Evolutionary conservation across 495 filamentous ascomycete genomes (phyloP).

Genomic region (Aspergillus baeticus): DNA sequence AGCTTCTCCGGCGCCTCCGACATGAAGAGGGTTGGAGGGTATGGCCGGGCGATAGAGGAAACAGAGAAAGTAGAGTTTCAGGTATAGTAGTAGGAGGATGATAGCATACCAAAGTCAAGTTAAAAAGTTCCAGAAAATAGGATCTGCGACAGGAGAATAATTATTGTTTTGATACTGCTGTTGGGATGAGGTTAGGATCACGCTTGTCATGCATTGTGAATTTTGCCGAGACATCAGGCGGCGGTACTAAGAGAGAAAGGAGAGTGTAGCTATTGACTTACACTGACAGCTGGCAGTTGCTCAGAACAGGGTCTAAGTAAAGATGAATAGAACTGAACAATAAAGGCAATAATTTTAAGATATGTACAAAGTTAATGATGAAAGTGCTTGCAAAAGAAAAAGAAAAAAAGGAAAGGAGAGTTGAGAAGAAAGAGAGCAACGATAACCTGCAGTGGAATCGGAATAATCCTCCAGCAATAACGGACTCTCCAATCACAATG

Average conservation of each 20-base stretch:
- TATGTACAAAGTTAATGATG: background rate
- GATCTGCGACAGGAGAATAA: slow-evolving; percentile 25
- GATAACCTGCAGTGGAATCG: background rate
- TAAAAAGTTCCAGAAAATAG: slow-evolving; percentile 27
- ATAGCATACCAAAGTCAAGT: slow-evolving; percentile 20
- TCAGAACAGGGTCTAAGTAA: background rate
- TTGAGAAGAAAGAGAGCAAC: background rate
- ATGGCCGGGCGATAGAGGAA: background rate
- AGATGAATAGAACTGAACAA: background rate
- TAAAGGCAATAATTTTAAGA: background rate
- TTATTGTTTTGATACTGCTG: slow-evolving; percentile 5
- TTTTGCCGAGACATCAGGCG: slow-evolving; percentile 21
- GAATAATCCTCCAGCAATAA: slow-evolving; percentile 2
- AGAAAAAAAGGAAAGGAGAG: background rate
- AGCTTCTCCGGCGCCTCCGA: slow-evolving; percentile 1
- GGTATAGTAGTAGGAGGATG: slow-evolving; percentile 8
- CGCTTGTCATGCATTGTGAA: slow-evolving; percentile 28
- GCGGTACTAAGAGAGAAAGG: slow-evolving; percentile 7
- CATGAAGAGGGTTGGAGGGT: background rate
- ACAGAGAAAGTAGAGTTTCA: slow-evolving; percentile 5
- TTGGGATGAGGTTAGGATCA: slow-evolving; percentile 14
- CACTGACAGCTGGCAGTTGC: background rate
- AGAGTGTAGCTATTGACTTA: slow-evolving; percentile 6
- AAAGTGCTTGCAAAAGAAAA: background rate
- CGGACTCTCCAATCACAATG: background rate